These are phyloP conservation scores for Calonectria honghensis DNA, from an alignment of 2,329 filamentous ascomycete species.

Conservation along the genomic window DNA sequence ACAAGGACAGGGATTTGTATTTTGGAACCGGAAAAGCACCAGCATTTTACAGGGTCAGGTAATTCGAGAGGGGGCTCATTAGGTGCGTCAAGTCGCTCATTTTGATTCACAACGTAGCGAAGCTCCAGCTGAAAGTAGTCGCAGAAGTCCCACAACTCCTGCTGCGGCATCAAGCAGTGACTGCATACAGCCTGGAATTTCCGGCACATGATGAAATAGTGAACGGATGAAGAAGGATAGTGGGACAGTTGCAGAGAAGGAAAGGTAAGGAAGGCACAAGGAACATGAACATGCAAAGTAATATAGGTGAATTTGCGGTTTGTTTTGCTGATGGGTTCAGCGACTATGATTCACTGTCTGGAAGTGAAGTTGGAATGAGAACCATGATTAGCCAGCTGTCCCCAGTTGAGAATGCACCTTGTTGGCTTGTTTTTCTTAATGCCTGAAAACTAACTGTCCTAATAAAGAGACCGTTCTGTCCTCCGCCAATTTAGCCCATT, in stretches of 20 bases:
- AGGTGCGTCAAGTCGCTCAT: not conserved
- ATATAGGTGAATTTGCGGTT: not conserved
- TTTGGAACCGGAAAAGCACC: not conserved
- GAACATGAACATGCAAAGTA: not conserved
- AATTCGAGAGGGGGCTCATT: not conserved
- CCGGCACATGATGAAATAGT: conserved; percentile 25
- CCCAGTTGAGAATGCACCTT: not conserved
- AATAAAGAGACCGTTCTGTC: too few species aligned
- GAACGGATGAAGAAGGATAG: not conserved
- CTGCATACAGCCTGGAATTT: conserved; percentile 3
- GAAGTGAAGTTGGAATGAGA: not conserved
- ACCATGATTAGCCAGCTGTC: not conserved
- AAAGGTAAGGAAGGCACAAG: too few species aligned
- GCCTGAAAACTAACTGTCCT: too few species aligned
- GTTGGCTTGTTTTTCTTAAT: too few species aligned
- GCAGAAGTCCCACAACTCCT: not conserved
- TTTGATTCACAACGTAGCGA: not conserved
- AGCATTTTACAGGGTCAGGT: not conserved
- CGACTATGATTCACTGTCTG: conserved; percentile 4
- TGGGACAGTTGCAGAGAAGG: not conserved
- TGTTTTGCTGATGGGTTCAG: not conserved
- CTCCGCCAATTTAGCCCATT: too few species aligned
- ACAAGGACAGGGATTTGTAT: conserved; percentile 22
- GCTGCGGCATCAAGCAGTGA: conserved; percentile 10
- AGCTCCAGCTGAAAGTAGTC: not conserved